These are phyloP conservation scores for Vaccinium myrtillus DNA, from an alignment of 148 eudicot species.

Conservation along the genomic window DNA sequence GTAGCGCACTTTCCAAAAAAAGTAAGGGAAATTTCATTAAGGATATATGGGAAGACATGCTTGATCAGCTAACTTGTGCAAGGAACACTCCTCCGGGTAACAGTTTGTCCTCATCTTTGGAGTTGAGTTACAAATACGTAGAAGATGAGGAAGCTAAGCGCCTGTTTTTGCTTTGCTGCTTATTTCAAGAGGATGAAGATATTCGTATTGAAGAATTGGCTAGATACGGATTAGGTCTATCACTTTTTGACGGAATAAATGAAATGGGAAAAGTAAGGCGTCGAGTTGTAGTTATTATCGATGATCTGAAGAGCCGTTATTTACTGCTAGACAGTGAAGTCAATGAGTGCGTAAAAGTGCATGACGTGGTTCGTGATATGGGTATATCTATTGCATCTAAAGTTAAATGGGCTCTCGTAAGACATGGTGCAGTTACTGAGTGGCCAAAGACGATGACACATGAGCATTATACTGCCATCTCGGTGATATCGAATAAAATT, in stretches of 20 bases:
- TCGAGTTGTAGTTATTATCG: constrained; percentile 27
- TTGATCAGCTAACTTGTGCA: constrained; percentile 27
- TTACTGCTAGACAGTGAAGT: constrained; percentile 20
- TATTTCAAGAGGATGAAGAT: constrained; percentile 41
- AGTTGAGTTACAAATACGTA: constrained; percentile 38
- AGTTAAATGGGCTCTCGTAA: background rate
- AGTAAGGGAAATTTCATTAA: background rate
- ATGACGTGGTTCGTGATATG: background rate
- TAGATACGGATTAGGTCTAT: constrained; percentile 34
- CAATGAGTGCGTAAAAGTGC: background rate
- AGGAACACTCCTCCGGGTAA: background rate
- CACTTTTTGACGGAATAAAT: constrained; percentile 27
- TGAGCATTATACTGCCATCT: too few relatives aligned
- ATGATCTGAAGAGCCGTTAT: constrained; percentile 32
- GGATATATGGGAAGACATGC: constrained; percentile 36
- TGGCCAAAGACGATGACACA: too few relatives aligned
- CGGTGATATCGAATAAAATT: too few relatives aligned
- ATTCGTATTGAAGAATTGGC: constrained; percentile 37
- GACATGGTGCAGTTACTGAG: too few relatives aligned
- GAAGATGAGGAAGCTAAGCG: constrained; percentile 24
- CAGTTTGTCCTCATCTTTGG: constrained; percentile 12
- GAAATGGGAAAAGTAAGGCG: constrained; percentile 33
- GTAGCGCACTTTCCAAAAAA: constrained; percentile 29
- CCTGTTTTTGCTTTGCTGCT: constrained; percentile 34
- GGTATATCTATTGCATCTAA: constrained; percentile 28